These are phyloP conservation scores for Zygosaccharomyces pseudobailii DNA, from an alignment of 1,139 yeast genomes.

Conservation along the genomic window DNA sequence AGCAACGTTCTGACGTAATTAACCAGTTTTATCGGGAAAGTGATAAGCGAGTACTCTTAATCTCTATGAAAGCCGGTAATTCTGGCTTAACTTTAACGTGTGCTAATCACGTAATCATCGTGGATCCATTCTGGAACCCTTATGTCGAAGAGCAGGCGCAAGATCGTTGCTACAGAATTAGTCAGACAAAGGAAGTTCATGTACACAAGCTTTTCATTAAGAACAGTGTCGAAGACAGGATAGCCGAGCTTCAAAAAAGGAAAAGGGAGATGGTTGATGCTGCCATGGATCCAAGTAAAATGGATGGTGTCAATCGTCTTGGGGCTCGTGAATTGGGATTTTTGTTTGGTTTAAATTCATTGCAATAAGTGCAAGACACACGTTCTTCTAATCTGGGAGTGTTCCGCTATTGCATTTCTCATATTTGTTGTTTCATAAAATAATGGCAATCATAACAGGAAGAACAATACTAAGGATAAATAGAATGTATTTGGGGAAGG, in stretches of 20 bases:
- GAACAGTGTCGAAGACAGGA: slow-evolving; percentile 80
- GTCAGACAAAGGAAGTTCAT: slow-evolving; percentile 70
- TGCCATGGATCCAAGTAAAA: slow-evolving; percentile 75
- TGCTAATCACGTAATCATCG: slow-evolving; percentile 83
- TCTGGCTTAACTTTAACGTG: slow-evolving; percentile 89
- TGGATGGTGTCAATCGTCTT: slow-evolving; percentile 59
- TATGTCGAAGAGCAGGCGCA: slow-evolving; percentile 94
- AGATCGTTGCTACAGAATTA: slow-evolving; percentile 91
- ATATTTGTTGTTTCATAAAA: no score
- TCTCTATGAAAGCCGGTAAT: slow-evolving; percentile 86
- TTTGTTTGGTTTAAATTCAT: slow-evolving; percentile 63
- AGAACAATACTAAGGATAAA: neutral
- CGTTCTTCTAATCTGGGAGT: neutral
- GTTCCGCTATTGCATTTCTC: no score
- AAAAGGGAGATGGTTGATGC: slow-evolving; percentile 73
- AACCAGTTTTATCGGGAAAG: slow-evolving; percentile 57
- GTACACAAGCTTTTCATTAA: slow-evolving; percentile 66
- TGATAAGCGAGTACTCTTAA: slow-evolving; percentile 50
- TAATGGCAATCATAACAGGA: no score
- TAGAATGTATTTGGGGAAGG: neutral
- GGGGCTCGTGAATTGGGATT: slow-evolving; percentile 70
- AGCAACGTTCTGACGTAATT: slow-evolving; percentile 57
- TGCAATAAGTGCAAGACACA: slow-evolving; percentile 6
- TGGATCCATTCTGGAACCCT: slow-evolving; percentile 98
- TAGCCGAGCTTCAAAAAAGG: slow-evolving; percentile 65